Evolutionary conservation across 176 grass and related monocot genomes (phyloP), one percentile per base, ranked within the genome.

Genomic region (Bonia amplexicaulis): DNA sequence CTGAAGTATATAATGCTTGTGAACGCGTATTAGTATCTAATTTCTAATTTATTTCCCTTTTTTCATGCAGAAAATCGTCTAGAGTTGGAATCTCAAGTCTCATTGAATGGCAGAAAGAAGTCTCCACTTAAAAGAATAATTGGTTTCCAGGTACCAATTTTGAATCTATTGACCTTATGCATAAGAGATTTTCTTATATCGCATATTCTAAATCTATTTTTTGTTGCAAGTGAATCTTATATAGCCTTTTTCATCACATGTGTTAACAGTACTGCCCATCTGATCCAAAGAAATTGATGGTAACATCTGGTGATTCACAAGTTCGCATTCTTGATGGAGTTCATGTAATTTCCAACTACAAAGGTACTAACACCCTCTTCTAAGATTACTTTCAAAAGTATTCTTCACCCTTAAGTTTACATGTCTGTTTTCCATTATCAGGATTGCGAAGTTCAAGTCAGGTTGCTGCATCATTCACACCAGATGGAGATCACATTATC

Each of bases 101-200:
- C 93, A 40, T 85, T 94, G 55, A 87, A 92, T 74, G 93, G 96
- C 19, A 92, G 89, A 82, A 95, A 87, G 90, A 99, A 96, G 83
- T 92, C 91, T 79, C 91, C 85, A 26, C 92, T 89, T 62, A 99
- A 96, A 86, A 95, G 91, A 90, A 93, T 99, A 70, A 88, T 92
- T 31, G 90, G 93, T 63, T 93, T 99, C 76, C 93, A 99, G 91
- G 93, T 99, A 95, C 27, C 42, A 69, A 53, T 55, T 69, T 58
- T 27, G 26, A 60, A 78, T 39, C 20, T 82, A 47, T 26, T 45
- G 7, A 49, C 47, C 12, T 69, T 41, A 46, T 72, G 23, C 48
- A 60, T 25, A 26, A 3, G 11, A 71, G 41, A 48, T 42, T 87
- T 66, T 77, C 10, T 55, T 77, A 8, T 68, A 57, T 73, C 20